Base-by-base conservation (phyloP, 116 monocot species). In the Posidonia oceanica region DNA sequence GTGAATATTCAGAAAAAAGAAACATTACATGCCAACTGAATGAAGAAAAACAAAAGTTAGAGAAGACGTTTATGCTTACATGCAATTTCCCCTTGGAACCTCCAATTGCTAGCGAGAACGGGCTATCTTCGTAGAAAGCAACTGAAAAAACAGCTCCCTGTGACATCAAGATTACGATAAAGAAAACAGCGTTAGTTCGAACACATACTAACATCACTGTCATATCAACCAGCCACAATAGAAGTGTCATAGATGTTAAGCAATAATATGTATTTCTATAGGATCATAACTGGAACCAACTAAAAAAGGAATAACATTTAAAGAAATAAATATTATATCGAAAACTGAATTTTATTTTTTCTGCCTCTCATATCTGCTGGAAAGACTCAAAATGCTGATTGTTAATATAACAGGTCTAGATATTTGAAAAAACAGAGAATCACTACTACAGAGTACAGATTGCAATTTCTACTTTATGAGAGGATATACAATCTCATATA, bases 121-220 rank as follows among this genome's bases (percentile, higher is more conserved):
- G 91, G 54, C 66, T 83, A 63, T 91, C 89, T 41, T 89, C 83
- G 2, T 86, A 91, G 72, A 96, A 96, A 40, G 88, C 64, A 44
- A 91, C 21, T 12, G 89, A 85, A 70, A 91, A 96, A 2, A 96
- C 59, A 72, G 84, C 79, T 71, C 96, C 96, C 96, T 96, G 78
- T 4, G 23, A 54, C 5, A 68, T 29, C 4, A 51, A 51, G n/a
- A 6, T 12, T 20, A 70, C 1, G 61, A 21, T 54, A 59, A 14
- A 62, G 21, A 20, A 37, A 64, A 36, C 16, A 15, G 23, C 22
- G 23, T 61, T 22, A 21, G 14, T 61, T 59, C 14, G n/a, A 55
- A 52, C 48, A 52, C 29, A 29, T 29, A 29, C 29, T 29, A 29
- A 55, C 39, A 58, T 18, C 38, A 60, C 37, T 3, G 21, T n/a